Evolutionary conservation across 2,329 filamentous ascomycete genomes (phyloP).

Genomic region (Nigrospora sphaerica): DNA sequence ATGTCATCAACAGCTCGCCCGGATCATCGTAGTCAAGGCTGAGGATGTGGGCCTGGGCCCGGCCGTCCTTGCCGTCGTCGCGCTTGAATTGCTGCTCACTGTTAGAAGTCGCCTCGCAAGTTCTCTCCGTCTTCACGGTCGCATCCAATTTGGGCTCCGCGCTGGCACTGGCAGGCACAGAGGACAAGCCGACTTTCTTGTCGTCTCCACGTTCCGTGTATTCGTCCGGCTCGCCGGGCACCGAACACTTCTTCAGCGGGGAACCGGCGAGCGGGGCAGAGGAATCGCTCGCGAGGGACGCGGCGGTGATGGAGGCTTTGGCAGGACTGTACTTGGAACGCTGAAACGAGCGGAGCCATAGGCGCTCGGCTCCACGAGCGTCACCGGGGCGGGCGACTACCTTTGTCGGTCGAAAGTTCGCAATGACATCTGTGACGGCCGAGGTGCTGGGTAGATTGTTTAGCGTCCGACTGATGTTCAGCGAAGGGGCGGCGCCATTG

Average conservation of each 20-base stretch:
- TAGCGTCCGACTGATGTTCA: conserved; percentile 44
- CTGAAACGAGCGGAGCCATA: not conserved
- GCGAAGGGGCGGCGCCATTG: conserved; percentile 29
- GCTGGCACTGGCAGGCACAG: not conserved
- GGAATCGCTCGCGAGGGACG: not conserved
- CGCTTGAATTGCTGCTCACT: conserved; percentile 49
- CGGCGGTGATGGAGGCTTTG: no score
- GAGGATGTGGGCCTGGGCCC: conserved; percentile 59
- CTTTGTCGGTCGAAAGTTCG: conserved; percentile 72
- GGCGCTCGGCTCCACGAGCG: not conserved
- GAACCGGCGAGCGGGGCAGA: not conserved
- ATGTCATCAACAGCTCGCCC: conserved; percentile 85
- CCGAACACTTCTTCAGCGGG: not conserved
- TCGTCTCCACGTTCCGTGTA: not conserved
- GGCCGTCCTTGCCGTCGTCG: conserved; percentile 45
- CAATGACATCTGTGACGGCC: conserved; percentile 71
- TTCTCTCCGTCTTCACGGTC: not conserved
- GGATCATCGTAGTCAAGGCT: conserved; percentile 96
- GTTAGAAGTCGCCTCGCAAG: not conserved
- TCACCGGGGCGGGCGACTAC: conserved; percentile 36
- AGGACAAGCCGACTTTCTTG: not conserved
- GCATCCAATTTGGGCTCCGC: not conserved
- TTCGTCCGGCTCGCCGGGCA: not conserved
- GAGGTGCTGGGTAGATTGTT: conserved; percentile 40
- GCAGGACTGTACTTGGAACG: not conserved